Evolutionary conservation across 75 land plant genomes (phyloP), one percentile per base, ranked within the genome.

Genomic region (Gnetum montanum): DNA sequence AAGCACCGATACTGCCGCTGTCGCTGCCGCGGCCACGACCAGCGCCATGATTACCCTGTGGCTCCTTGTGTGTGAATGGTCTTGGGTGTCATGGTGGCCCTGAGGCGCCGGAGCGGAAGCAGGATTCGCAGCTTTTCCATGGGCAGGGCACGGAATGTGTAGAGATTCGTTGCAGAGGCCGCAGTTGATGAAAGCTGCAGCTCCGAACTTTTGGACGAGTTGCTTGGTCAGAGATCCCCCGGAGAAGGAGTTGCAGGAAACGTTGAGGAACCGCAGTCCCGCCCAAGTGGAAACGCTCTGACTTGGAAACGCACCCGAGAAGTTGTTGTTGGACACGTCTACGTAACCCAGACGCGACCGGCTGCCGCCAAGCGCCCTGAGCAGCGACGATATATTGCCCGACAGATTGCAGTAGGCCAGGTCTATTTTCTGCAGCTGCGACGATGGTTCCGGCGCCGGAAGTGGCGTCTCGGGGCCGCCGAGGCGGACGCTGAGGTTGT

Each of bases 231-330:
- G 26, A 3, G 1, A 10, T 0, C 74, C 79, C 0, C 74, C 79
- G 3, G 68, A 60, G 46, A 85, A 75, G 6, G 78, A 59, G 46
- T 85, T 85, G 37, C 50, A 40, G 15, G 90, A 81, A n/a, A 78
- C 34, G 54, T 85, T 78, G 48, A 85, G 48, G 74, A 56, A 60
- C 8, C 38, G 38, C 31, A 85, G 54, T 43, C 10, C 3, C 24
- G 8, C 70, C 44, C 16, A 51, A 46, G 0, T 67, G 76, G 37
- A 77, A 73, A 59, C n/a, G n/a, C n/a, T n/a, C n/a, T 74, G 70
- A 7, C 41, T 13, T 27, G 79, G 80, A 40, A 80, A 84, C 10
- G 15, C 22, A 8, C 82, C 90, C 20, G 26, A 48, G 38, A 84
- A 19, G 30, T 16, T 38, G 33, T 83, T 83, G 10, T 34, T 23